Percentiles rank a stretch among this genome's conserved stretches.
phyloP scores from a whole-genome alignment of 805 yeast genomes.

The Metschnikowia proteae region DNA sequence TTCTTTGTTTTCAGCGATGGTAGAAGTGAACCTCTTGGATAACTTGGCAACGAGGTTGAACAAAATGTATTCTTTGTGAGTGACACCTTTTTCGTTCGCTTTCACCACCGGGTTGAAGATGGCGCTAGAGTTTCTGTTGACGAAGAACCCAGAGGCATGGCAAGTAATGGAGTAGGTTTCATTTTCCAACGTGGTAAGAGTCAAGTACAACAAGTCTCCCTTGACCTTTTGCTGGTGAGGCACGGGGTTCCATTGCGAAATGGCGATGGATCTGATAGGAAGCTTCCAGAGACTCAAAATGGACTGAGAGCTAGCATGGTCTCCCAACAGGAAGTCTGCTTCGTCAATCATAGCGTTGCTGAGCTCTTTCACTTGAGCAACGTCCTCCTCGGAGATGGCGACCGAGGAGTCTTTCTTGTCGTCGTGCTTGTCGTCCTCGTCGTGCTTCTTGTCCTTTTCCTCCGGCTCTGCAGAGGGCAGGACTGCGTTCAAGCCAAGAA shows the following conservation, averaged over 20 bases:
- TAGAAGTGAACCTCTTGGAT: constrained; percentile 59
- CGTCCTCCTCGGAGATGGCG: constrained; percentile 28
- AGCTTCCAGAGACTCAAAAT: constrained; percentile 29
- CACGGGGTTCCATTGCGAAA: constrained; percentile 87
- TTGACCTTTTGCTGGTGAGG: constrained; percentile 54
- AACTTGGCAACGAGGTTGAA: constrained; percentile 56
- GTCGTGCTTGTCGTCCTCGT: constrained; percentile 9
- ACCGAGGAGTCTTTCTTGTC: constrained; percentile 9
- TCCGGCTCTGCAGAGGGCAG: constrained; percentile 12
- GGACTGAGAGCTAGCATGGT: constrained; percentile 26
- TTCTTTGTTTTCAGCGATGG: constrained; percentile 50
- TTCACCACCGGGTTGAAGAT: constrained; percentile 66
- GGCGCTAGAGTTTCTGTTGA: constrained; percentile 62
- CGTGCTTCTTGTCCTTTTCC: constrained; percentile 9
- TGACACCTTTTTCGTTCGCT: constrained; percentile 34
- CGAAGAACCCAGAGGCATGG: constrained; percentile 72
- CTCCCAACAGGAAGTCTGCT: constrained; percentile 1
- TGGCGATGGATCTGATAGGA: constrained; percentile 52
- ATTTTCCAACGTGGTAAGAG: constrained; percentile 73
- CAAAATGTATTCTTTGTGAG: constrained; percentile 47
- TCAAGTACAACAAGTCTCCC: constrained; percentile 81
- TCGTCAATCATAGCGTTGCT: constrained; percentile 9
- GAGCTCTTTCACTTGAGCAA: constrained; percentile 16
- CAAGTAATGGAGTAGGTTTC: constrained; percentile 78
- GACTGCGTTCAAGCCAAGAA: constrained; percentile 37